Evolutionary conservation across 768 basidiomycete genomes (phyloP).

Genomic region (Phaeotremella fagi): DNA sequence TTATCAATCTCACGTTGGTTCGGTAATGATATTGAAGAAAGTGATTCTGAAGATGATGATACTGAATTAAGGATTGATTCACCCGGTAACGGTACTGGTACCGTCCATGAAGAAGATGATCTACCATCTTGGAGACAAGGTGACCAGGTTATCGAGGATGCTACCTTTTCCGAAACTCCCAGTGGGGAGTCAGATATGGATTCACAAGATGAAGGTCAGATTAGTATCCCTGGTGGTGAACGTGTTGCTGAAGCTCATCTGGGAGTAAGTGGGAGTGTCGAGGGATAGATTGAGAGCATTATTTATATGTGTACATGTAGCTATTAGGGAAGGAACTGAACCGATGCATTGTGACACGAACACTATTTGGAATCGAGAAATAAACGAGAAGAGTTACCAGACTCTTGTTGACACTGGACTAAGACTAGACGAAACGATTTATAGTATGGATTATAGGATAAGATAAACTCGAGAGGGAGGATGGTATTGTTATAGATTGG

Average conservation of each 20-base stretch:
- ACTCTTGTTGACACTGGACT: too few relatives aligned
- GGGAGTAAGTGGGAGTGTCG: too few relatives aligned
- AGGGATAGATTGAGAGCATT: too few relatives aligned
- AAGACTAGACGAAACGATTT: too few relatives aligned
- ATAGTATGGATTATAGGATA: too few relatives aligned
- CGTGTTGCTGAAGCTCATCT: constrained; percentile 7
- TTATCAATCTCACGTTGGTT: constrained; percentile 27
- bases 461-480: too few relatives aligned
- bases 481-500: constrained; percentile 9
- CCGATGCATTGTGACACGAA: too few relatives aligned
- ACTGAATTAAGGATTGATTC: neutral
- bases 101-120: neutral
- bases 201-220: neutral
- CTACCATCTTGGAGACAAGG: neutral
- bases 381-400: too few relatives aligned
- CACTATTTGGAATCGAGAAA: too few relatives aligned
- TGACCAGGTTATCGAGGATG: neutral
- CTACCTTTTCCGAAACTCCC: neutral
- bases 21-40: constrained; percentile 14
- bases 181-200: neutral
- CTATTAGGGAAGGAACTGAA: too few relatives aligned
- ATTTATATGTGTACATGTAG: too few relatives aligned
- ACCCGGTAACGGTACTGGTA: neutral
- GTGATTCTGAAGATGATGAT: neutral
- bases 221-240: constrained; percentile 29